phyloP scores from a whole-genome alignment of 2,329 filamentous ascomycete species.

The Thelonectria discophora region DNA sequence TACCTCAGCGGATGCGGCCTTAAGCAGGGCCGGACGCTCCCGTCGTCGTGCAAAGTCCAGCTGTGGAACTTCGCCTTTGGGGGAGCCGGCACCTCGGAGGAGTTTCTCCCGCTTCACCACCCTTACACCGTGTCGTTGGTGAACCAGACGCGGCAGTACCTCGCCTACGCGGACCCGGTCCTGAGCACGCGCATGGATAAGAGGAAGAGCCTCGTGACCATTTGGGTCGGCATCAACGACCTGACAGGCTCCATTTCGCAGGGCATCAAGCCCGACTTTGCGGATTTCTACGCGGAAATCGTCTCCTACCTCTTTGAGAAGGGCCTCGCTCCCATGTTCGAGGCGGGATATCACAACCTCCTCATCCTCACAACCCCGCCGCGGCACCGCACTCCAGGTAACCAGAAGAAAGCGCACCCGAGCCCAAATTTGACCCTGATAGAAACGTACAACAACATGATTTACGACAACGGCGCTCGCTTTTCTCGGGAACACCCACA shows the following conservation, averaged over 20 bases:
- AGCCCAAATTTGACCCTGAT: conserved; percentile 10
- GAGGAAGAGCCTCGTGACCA: conserved; percentile 13
- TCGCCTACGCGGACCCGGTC: conserved; percentile 21
- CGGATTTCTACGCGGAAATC: conserved; percentile 16
- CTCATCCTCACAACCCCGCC: conserved; percentile 25
- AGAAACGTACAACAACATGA: conserved; percentile 14
- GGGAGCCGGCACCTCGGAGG: conserved; percentile 10
- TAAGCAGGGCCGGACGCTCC: conserved; percentile 10
- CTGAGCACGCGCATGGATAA: conserved; percentile 8
- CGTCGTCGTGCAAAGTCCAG: conserved; percentile 17
- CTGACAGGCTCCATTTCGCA: conserved; percentile 1
- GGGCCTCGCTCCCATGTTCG: conserved; percentile 10
- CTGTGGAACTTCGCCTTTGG: conserved; percentile 25
- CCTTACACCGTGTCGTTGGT: conserved; percentile 14
- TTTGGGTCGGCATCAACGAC: conserved; percentile 27
- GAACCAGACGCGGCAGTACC: conserved; percentile 25
- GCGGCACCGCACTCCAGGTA: conserved; percentile 8
- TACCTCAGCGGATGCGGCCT: conserved; percentile 20
- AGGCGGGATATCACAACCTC: conserved; percentile 15
- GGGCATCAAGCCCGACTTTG: neutral
- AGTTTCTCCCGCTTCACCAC: conserved; percentile 19
- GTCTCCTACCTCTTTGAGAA: conserved; percentile 15
- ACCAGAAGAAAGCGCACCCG: neutral
- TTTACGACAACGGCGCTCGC: neutral
- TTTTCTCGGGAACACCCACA: conserved; percentile 5